These are phyloP conservation scores for Yarrowia deformans DNA, from an alignment of 805 yeast genomes.

Conservation along the genomic window DNA sequence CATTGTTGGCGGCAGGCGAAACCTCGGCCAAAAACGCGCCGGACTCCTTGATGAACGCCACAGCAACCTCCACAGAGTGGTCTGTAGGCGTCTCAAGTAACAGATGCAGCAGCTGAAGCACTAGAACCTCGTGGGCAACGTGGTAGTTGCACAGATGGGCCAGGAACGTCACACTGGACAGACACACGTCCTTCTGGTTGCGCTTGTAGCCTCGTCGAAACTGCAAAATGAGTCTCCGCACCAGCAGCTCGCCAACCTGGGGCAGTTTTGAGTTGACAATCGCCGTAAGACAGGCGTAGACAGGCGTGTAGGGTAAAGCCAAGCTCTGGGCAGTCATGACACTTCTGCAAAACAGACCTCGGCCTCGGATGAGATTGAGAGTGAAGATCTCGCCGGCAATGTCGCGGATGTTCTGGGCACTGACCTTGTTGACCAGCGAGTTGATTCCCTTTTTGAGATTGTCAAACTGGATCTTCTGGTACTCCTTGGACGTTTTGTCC, in stretches of 20 bases:
- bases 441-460: slow-evolving; percentile 57
- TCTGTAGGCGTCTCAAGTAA: slow-evolving; percentile 59
- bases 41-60: slow-evolving; percentile 57
- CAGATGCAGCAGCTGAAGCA: slow-evolving; percentile 60
- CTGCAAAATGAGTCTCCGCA: slow-evolving; percentile 61
- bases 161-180: slow-evolving; percentile 58
- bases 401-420: slow-evolving; percentile 57
- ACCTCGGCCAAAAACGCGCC: slow-evolving; percentile 60
- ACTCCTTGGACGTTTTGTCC: slow-evolving; percentile 51
- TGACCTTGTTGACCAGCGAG: slow-evolving; percentile 57
- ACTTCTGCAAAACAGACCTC: slow-evolving; percentile 65
- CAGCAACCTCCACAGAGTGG: slow-evolving; percentile 63
- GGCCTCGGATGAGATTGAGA: slow-evolving; percentile 65
- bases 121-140: slow-evolving; percentile 63
- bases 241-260: slow-evolving; percentile 65
- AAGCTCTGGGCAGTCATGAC: slow-evolving; percentile 62
- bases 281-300: slow-evolving; percentile 64
- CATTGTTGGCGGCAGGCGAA: slow-evolving; percentile 56
- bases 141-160: slow-evolving; percentile 69
- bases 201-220: slow-evolving; percentile 63
- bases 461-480: slow-evolving; percentile 67
- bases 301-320: slow-evolving; percentile 55
- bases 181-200: slow-evolving; percentile 56
- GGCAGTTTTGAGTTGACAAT: slow-evolving; percentile 74
- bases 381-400: slow-evolving; percentile 60